Base-by-base conservation (phyloP, 345 rosid species). In the Balakata baccata region DNA sequence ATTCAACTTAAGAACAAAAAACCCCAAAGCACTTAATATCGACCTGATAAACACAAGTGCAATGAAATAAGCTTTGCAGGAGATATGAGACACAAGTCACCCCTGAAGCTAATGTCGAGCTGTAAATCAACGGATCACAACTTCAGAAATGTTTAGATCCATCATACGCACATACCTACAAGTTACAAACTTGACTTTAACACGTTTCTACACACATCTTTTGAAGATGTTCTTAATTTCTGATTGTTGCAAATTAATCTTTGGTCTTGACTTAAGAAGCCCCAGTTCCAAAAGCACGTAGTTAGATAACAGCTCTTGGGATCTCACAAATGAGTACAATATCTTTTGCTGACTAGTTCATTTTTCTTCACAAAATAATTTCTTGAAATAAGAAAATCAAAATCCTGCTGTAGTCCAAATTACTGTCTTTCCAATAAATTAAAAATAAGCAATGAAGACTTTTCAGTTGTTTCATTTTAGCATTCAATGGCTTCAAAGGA, bases 361-460 rank as follows among this genome's bases (percentile, higher is more conserved):
- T 49, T 25, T 5, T 50, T 67, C 70, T 50, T 29, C 14, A 9
- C n/a, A 9, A 2, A 67, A 25, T 16, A 22, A 47, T 45, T 22
- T 64, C 67, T 46, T 14, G 22, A 25, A 14, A 50, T 46, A 22
- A 4, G 12, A n/a, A 20, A 47, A 45, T 22, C n/a, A 67, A 34
- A 13, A 34, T 23, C 54, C 56, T 11, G 13, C 18, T n/a, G n/a
- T 46, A 7, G 0, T 49, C 14, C 23, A 7, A 25, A 49, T 23
- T 25, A 47, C 52, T 29, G 13, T 47, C 6, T 67, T 25, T 49
- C 34, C 18, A 11, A 11, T 67, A 23, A 23, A 14, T 67, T 38
- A 16, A 34, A 66, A 25, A 49, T 12, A 66, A 66, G 54, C 69
- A n/a, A n/a, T n/a, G n/a, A n/a, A n/a, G n/a, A n/a, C n/a, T n/a